Evolutionary conservation across 257 asterid genomes (phyloP).

Genomic region (Primulina tabacum): DNA sequence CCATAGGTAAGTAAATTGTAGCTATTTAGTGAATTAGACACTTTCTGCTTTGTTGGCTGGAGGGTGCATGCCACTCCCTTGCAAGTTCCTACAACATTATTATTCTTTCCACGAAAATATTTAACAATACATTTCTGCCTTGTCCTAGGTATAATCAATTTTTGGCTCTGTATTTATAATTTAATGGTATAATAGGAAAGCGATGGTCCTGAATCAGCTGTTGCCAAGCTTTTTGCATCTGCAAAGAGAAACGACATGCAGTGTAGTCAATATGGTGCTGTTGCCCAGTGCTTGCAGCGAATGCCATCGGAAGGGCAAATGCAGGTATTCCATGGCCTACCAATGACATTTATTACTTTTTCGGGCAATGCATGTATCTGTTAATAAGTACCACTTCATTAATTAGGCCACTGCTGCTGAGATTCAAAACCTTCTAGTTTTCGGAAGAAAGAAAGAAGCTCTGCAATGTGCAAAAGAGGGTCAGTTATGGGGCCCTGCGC

Average conservation of each 20-base stretch:
- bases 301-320: slow-evolving; percentile 84
- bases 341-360: not conserved
- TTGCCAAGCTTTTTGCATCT: slow-evolving; percentile 80
- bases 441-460: slow-evolving; percentile 95
- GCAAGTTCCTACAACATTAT: not conserved
- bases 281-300: slow-evolving; percentile 71
- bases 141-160: slow-evolving; percentile 6
- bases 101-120: not conserved
- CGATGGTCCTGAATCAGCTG: slow-evolving; percentile 83
- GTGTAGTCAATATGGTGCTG: slow-evolving; percentile 52
- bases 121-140: not conserved
- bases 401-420: slow-evolving; percentile 75
- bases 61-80: too few relatives aligned
- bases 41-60: slow-evolving; percentile 7
- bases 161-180: not conserved
- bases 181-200: slow-evolving; percentile 52
- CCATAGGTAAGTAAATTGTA: slow-evolving; percentile 7
- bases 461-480: slow-evolving; percentile 92
- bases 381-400: slow-evolving; percentile 23
- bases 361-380: slow-evolving; percentile 16
- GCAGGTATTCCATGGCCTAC: slow-evolving; percentile 50
- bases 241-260: slow-evolving; percentile 53
- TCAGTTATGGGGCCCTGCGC: slow-evolving; percentile 98
- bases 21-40: slow-evolving; percentile 4
- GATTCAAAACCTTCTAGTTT: slow-evolving; percentile 85